These are phyloP conservation scores for Cercospora sesami DNA, from an alignment of 2,329 filamentous ascomycete genomes.

Conservation along the genomic window DNA sequence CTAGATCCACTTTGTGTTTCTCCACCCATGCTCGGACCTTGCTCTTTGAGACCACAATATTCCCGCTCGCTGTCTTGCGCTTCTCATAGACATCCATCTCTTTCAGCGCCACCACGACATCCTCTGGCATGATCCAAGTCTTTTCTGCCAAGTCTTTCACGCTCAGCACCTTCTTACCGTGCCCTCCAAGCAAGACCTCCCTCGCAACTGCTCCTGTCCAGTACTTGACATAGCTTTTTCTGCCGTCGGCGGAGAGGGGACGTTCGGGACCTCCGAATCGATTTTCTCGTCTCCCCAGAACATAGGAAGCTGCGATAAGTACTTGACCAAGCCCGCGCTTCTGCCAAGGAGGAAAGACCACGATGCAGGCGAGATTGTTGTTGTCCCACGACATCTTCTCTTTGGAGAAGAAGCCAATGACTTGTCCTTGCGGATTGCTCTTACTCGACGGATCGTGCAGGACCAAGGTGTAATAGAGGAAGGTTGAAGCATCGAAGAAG, in stretches of 20 bases:
- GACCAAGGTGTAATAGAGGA: slow-evolving; percentile 91
- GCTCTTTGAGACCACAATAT: slow-evolving; percentile 57
- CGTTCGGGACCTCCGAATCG: slow-evolving; percentile 91
- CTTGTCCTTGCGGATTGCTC: slow-evolving; percentile 47
- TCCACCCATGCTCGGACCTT: slow-evolving; percentile 67
- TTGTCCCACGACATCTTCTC: slow-evolving; percentile 99
- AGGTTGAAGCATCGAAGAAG: slow-evolving; percentile 92
- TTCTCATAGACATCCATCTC: slow-evolving; percentile 72
- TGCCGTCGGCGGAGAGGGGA: slow-evolving; percentile 82
- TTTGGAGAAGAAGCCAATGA: slow-evolving; percentile 97
- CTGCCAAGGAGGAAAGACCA: slow-evolving; percentile 95
- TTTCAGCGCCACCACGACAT: slow-evolving; percentile 74
- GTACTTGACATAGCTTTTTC: slow-evolving; percentile 77
- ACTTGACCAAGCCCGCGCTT: slow-evolving; percentile 82
- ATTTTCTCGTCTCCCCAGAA: slow-evolving; percentile 79
- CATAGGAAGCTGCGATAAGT: slow-evolving; percentile 91
- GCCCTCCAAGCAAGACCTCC: slow-evolving; percentile 52
- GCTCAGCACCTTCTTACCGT: slow-evolving; percentile 56
- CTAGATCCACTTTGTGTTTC: slow-evolving; percentile 61
- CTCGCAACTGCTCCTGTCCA: slow-evolving; percentile 83
- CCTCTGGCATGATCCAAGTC: slow-evolving; percentile 83
- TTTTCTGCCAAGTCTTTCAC: slow-evolving; percentile 70
- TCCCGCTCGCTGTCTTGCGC: slow-evolving; percentile 53
- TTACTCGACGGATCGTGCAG: slow-evolving; percentile 50
- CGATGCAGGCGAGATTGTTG: slow-evolving; percentile 94